Evolutionary conservation across 495 filamentous ascomycete genomes (phyloP).

Genomic region (Tuber calosporum): DNA sequence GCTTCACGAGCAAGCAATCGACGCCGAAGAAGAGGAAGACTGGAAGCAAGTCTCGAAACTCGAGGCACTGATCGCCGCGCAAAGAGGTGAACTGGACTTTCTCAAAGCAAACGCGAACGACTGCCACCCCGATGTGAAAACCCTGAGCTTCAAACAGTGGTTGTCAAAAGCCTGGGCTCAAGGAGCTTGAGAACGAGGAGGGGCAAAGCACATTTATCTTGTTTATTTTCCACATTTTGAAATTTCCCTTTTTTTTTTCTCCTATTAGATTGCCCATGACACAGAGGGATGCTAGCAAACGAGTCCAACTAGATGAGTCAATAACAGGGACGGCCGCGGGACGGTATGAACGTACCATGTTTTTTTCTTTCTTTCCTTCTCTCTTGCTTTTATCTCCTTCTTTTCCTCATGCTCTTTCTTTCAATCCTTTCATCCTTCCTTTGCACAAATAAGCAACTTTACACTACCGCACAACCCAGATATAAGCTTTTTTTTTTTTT

Average conservation of each 20-base stretch:
- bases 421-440: neutral
- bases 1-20: slow-evolving; percentile 45
- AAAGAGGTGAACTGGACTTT: slow-evolving; percentile 50
- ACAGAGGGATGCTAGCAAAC: neutral
- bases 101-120: slow-evolving; percentile 47
- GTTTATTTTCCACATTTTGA: neutral
- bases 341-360: neutral
- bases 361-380: neutral
- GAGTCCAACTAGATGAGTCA: neutral
- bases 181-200: neutral
- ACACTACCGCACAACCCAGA: neutral
- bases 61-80: slow-evolving; percentile 49
- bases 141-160: slow-evolving; percentile 49
- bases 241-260: neutral
- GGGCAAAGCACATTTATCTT: neutral
- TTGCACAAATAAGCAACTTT: neutral
- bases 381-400: neutral
- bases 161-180: slow-evolving; percentile 45
- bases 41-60: slow-evolving; percentile 43
- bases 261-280: neutral
- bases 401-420: neutral
- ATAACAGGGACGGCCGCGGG: neutral
- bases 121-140: slow-evolving; percentile 44
- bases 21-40: slow-evolving; percentile 44
- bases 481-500: neutral